These are phyloP conservation scores for Mycocentrospora acerina DNA, from an alignment of 2,329 filamentous ascomycete species.

Conservation along the genomic window DNA sequence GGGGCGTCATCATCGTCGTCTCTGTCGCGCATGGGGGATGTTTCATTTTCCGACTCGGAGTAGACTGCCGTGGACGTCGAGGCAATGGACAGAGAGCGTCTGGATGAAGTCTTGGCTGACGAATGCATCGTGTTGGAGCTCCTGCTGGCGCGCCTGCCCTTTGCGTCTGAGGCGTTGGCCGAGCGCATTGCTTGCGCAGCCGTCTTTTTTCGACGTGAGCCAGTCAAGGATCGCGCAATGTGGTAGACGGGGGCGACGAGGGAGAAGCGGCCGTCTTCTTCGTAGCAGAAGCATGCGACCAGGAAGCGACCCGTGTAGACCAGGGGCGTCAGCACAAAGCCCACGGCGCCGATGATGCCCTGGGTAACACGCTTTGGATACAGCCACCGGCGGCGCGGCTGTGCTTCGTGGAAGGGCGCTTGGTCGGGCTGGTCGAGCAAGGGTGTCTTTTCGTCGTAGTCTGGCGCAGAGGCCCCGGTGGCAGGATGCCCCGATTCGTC, in stretches of 20 bases:
- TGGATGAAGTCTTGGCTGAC: conserved; percentile 31
- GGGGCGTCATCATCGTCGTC: conserved; percentile 42
- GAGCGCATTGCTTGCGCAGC: conserved; percentile 30
- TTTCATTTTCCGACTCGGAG: conserved; percentile 67
- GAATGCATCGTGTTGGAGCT: conserved; percentile 27
- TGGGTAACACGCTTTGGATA: conserved; percentile 70
- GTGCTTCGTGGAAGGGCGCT: conserved; percentile 37
- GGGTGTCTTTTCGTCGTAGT: conserved; percentile 67
- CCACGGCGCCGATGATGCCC: conserved; percentile 72
- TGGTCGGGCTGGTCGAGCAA: conserved; percentile 53
- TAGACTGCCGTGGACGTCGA: conserved; percentile 66
- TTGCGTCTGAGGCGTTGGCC: conserved; percentile 24
- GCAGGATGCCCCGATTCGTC: conserved; percentile 20
- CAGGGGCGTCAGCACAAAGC: conserved; percentile 76
- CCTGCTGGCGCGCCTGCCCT: conserved; percentile 32
- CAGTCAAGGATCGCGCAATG: conserved; percentile 54
- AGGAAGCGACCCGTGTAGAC: conserved; percentile 80
- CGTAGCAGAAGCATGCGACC: conserved; percentile 80
- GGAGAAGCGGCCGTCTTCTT: conserved; percentile 76
- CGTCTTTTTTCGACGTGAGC: conserved; percentile 39
- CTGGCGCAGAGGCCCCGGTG: conserved; percentile 35
- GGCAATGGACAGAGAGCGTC: conserved; percentile 44
- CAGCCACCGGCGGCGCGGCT: conserved; percentile 46
- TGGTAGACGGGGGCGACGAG: conserved; percentile 72
- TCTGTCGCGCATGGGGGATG: conserved; percentile 35